phyloP scores from a whole-genome alignment of 257 asterid genomes.

The Gynochthodes officinalis region DNA sequence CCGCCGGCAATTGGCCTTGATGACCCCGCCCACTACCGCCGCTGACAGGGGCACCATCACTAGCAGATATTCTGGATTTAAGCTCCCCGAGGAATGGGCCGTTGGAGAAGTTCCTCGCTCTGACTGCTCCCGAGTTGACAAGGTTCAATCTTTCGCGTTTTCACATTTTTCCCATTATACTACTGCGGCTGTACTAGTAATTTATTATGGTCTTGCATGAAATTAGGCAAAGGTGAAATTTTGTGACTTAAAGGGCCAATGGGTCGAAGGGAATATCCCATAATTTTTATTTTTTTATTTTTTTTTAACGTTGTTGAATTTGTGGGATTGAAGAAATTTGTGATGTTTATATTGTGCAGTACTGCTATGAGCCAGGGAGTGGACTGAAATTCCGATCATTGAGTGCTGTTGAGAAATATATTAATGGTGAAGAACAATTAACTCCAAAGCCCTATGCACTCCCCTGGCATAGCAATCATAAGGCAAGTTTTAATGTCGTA shows the following conservation, averaged over 20 bases:
- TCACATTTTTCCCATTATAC: neutral
- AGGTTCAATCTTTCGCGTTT: slow-evolving; percentile 30
- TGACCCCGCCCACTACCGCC: slow-evolving; percentile 18
- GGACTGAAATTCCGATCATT: slow-evolving; percentile 67
- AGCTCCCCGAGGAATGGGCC: slow-evolving; percentile 60
- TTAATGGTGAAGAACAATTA: slow-evolving; percentile 38
- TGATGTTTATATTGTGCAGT: slow-evolving; percentile 38
- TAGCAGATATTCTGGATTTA: slow-evolving; percentile 23
- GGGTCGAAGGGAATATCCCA: neutral
- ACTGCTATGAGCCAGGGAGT: slow-evolving; percentile 71
- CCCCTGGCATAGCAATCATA: slow-evolving; percentile 9
- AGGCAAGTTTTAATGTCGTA: slow-evolving; percentile 19
- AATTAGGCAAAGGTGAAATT: neutral
- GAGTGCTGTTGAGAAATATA: slow-evolving; percentile 42
- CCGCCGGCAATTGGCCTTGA: slow-evolving; percentile 31
- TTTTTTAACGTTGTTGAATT: neutral
- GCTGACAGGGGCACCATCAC: neutral
- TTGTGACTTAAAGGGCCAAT: neutral
- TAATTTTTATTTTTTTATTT: no score
- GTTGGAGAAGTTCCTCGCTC: slow-evolving; percentile 58
- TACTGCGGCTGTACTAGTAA: no score
- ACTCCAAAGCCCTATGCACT: slow-evolving; percentile 16
- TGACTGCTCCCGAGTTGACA: slow-evolving; percentile 46
- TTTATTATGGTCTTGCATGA: neutral
- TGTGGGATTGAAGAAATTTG: neutral